Evolutionary conservation across 495 filamentous ascomycete genomes (phyloP).

Genomic region (Talaromyces thailandensis): DNA sequence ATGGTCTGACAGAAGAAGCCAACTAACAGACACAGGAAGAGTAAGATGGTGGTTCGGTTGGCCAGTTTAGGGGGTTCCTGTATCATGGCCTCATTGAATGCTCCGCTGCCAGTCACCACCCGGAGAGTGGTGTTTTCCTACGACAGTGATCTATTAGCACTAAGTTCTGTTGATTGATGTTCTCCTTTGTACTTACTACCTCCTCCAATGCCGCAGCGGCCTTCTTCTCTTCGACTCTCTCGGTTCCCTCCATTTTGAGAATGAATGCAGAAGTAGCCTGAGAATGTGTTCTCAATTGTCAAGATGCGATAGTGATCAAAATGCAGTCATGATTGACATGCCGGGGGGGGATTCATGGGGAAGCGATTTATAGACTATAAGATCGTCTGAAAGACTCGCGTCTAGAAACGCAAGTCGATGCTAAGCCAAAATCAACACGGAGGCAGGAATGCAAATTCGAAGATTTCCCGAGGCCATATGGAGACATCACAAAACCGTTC

Average conservation of each 20-base stretch:
- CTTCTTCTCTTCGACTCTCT: background rate
- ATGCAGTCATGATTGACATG: background rate
- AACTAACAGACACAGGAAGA: conserved; percentile 5
- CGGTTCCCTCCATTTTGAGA: background rate
- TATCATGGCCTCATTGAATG: conserved; percentile 2
- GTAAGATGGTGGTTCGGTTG: background rate
- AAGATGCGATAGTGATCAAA: background rate
- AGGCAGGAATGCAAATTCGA: background rate
- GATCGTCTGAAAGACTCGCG: background rate
- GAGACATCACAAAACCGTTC: background rate
- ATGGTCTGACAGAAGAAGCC: conserved; percentile 14
- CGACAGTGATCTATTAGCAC: background rate
- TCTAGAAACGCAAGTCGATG: background rate
- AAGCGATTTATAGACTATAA: background rate
- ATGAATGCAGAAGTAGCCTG: background rate
- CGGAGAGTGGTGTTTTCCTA: background rate
- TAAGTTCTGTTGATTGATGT: background rate
- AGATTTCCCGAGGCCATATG: background rate
- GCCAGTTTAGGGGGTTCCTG: conserved; percentile 2
- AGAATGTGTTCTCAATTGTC: background rate
- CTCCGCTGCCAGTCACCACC: background rate
- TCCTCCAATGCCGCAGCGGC: background rate
- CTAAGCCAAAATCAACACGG: background rate
- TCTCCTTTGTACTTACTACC: background rate
- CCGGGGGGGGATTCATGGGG: background rate